These are phyloP conservation scores for Vicia sativa DNA, from an alignment of 306 rosid genomes.

Conservation along the genomic window DNA sequence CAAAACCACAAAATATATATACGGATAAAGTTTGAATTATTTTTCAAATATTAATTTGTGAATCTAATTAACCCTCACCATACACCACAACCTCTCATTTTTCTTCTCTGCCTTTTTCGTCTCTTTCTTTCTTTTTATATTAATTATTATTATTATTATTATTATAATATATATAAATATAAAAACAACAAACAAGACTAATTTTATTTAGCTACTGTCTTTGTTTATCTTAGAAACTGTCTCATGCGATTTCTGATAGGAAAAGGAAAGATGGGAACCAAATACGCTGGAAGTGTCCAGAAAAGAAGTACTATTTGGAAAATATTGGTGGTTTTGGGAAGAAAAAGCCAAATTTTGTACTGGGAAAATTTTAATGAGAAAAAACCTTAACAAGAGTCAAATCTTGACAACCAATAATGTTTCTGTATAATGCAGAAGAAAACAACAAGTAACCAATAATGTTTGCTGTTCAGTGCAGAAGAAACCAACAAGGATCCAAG, in stretches of 20 bases:
- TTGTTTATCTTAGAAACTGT: background rate
- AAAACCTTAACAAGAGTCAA: slow-evolving; percentile 7
- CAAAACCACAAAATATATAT: slow-evolving; percentile 56
- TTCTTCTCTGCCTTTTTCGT: slow-evolving; percentile 2
- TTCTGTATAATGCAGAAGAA: slow-evolving; percentile 12
- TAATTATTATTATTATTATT: background rate
- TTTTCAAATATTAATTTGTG: slow-evolving; percentile 1
- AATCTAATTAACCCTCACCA: background rate
- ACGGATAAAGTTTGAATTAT: slow-evolving; percentile 46
- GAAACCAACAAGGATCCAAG: slow-evolving; percentile 9
- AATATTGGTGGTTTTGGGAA: background rate
- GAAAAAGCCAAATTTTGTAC: slow-evolving; percentile 3
- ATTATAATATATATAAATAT: background rate
- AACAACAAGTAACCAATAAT: slow-evolving; percentile 1
- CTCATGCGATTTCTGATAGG: background rate
- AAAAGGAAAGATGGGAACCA: background rate
- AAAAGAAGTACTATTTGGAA: background rate
- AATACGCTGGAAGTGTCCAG: background rate
- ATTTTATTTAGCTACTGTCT: background rate
- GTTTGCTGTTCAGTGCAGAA: slow-evolving; percentile 9
- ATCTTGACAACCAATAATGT: background rate
- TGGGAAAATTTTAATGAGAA: background rate
- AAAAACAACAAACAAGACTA: background rate
- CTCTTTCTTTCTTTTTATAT: background rate
- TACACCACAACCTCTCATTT: background rate